phyloP scores from a whole-genome alignment of 805 yeast genomes.

The Debaryomyces prosopidis region DNA sequence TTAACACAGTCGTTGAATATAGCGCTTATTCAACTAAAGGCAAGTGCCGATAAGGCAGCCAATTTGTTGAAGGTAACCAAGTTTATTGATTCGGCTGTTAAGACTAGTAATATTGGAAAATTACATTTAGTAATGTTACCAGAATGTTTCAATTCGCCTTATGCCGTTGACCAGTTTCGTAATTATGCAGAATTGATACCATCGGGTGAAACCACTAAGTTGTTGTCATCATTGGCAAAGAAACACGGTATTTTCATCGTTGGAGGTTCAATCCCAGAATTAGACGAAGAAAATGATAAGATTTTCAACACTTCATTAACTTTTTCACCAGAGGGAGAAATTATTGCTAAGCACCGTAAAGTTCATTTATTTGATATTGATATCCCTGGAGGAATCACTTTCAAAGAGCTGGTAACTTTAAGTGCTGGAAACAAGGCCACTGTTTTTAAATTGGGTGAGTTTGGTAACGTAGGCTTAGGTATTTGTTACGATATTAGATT shows the following conservation, averaged over 20 bases:
- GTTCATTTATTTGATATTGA: slow-evolving; percentile 87
- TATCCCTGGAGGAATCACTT: slow-evolving; percentile 86
- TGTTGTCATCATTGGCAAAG: slow-evolving; percentile 67
- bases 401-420: slow-evolving; percentile 76
- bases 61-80: slow-evolving; percentile 70
- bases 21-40: slow-evolving; percentile 81
- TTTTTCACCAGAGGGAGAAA: slow-evolving; percentile 68
- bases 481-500: slow-evolving; percentile 81
- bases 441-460: slow-evolving; percentile 62
- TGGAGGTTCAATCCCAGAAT: slow-evolving; percentile 94
- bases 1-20: slow-evolving; percentile 64
- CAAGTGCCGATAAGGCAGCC: slow-evolving; percentile 78
- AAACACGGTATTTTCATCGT: slow-evolving; percentile 62
- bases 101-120: slow-evolving; percentile 30
- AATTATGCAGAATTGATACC: slow-evolving; percentile 90
- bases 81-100: slow-evolving; percentile 62
- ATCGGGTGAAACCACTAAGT: slow-evolving; percentile 61
- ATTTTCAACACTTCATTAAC: slow-evolving; percentile 73
- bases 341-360: slow-evolving; percentile 83
- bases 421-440: slow-evolving; percentile 84
- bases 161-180: slow-evolving; percentile 81
- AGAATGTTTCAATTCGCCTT: slow-evolving; percentile 96
- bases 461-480: slow-evolving; percentile 79
- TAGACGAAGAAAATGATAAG: slow-evolving; percentile 54
- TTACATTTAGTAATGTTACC: slow-evolving; percentile 82